Base-by-base conservation (phyloP, 805 yeast genomes). In the Metschnikowia sp. region DNA sequence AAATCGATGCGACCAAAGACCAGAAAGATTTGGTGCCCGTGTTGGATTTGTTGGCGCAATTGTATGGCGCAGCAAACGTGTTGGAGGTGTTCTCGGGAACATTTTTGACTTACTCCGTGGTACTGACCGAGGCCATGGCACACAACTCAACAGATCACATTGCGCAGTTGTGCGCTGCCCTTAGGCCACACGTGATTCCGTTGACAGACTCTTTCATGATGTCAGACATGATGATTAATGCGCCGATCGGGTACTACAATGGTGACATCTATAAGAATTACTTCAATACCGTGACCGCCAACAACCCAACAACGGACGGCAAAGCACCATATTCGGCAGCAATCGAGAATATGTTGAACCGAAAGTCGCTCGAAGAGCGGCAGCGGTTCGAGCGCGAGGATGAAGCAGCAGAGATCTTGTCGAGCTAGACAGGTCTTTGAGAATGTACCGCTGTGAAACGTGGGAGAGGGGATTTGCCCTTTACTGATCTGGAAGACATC, bases 191-290 rank as follows among this genome's bases (percentile, higher is more conserved):
- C 58, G 86, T 85, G 45, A 81, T 88, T 63, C 85, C 86, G 1
- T 74, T 87, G 58, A 86, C 96, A 5, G 97, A 90, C 66, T 78
- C 95, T 1, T 90, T 90, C 75, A 81, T 85, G 66, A 76, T 86
- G 53, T 81, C 88, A 36, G 96, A 90, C 68, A 84, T 77, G 63
- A 79, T 86, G 70, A 76, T 90, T 61, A 87, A 89, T 64, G 82
- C 96, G 0, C 83, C 94, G 4, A 77, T 90, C 48, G 97, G 97
- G 40, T 76, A 74, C 48, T 84, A 77, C 66, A 82, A 86, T 57
- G 97, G 97, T 49, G 84, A 90, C 64, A 83, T 88, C 47, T 90
- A 89, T 70, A 82, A 83, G 61, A 82, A 86, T 64, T 89, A 89
- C 70, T 84, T 84, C 61, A 68, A 61, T 26, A 70, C 73, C 47